A percentile compares a stretch with the other conserved stretches of the same genome.
These are phyloP conservation scores for Emericellopsis cladophorae DNA, from an alignment of 2,329 filamentous ascomycete species.

Conservation along the genomic window DNA sequence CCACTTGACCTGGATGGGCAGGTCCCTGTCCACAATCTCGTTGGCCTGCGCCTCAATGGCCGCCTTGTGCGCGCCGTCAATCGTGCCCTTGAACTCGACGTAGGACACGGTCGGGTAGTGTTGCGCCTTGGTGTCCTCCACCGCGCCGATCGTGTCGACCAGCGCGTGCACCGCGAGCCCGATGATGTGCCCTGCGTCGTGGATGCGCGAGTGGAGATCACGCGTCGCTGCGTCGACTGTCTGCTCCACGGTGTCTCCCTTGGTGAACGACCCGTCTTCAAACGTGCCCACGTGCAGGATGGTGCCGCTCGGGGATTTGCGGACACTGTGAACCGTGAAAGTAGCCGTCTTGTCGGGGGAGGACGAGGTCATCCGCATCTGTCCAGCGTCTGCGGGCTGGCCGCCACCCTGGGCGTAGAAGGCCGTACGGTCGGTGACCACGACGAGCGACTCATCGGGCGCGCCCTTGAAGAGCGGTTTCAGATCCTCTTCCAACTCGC, in stretches of 20 bases:
- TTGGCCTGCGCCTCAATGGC: conserved; percentile 36
- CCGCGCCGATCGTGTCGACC: conserved; percentile 33
- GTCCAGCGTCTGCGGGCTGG: conserved; percentile 1
- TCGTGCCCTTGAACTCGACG: conserved; percentile 55
- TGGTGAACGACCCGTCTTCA: neutral
- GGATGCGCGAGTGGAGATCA: conserved; percentile 2
- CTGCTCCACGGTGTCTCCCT: neutral
- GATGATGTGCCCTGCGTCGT: conserved; percentile 3
- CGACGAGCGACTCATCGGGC: neutral
- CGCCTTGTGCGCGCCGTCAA: conserved; percentile 50
- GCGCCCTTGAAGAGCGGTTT: conserved; percentile 6
- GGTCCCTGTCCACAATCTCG: conserved; percentile 3
- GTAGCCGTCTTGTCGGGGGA: neutral
- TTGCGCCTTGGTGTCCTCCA: conserved; percentile 57
- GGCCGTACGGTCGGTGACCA: conserved; percentile 1
- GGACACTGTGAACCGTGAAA: neutral
- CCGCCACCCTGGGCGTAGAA: conserved; percentile 4
- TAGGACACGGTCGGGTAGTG: conserved; percentile 57
- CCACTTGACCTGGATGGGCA: conserved; percentile 6
- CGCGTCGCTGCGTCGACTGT: conserved; percentile 1
- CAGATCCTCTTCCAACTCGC: conserved; percentile 4
- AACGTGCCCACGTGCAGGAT: conserved; percentile 1
- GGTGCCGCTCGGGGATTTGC: neutral
- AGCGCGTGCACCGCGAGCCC: conserved; percentile 44
- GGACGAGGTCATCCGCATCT: neutral